Percentiles rank a stretch among this genome's conserved stretches.
phyloP scores from a whole-genome alignment of 495 filamentous ascomycete genomes.

The Talaromyces adpressus region DNA sequence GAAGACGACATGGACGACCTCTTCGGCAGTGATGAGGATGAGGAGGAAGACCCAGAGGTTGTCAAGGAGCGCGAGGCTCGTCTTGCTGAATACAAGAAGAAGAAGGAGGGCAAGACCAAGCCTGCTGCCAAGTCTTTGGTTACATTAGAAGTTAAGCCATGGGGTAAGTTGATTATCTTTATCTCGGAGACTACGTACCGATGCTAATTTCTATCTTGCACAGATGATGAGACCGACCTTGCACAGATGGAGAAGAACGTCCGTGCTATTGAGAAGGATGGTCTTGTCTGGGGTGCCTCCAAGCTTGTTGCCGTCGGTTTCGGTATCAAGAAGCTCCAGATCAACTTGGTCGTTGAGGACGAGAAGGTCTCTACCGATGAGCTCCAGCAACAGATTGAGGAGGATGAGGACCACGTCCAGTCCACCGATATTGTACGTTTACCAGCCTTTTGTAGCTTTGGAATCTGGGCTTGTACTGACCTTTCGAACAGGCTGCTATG shows the following conservation, averaged over 20 bases:
- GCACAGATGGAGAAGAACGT: conserved; percentile 72
- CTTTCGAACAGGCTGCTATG: conserved; percentile 59
- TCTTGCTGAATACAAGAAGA: conserved; percentile 89
- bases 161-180: conserved; percentile 64
- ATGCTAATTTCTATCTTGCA: conserved; percentile 16
- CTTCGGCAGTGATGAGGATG: conserved; percentile 83
- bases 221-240: conserved; percentile 93
- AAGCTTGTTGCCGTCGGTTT: conserved; percentile 86
- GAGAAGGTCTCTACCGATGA: conserved; percentile 89
- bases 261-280: conserved; percentile 83
- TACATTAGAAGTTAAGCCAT: conserved; percentile 95
- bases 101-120: conserved; percentile 93
- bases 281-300: conserved; percentile 91
- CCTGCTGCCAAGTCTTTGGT: conserved; percentile 89
- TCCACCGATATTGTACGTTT: conserved; percentile 75
- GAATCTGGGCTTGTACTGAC: conserved; percentile 16
- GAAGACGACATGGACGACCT: conserved; percentile 85
- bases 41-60: conserved; percentile 82
- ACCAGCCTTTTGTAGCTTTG: conserved; percentile 6
- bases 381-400: conserved; percentile 79
- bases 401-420: conserved; percentile 94
- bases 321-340: conserved; percentile 99
- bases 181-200: neutral
- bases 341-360: conserved; percentile 95
- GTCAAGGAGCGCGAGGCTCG: conserved; percentile 76